Conservation (phyloP, 441 rosid genomes). For the Kokia cookei region DNA sequence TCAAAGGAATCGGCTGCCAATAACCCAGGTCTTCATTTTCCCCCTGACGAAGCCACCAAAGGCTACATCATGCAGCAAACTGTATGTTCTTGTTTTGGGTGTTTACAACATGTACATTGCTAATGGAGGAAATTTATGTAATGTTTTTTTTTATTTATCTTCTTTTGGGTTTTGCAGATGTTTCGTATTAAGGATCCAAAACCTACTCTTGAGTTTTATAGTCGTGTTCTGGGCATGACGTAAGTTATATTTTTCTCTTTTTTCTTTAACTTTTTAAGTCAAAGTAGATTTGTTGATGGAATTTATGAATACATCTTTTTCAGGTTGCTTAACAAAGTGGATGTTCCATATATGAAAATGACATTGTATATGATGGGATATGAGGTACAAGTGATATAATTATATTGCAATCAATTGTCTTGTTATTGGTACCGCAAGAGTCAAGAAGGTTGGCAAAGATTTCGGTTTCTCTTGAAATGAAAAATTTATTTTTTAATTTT, state of each 20-base stretch:
- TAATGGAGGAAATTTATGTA: neutral
- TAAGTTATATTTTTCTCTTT: slow-evolving; percentile 29
- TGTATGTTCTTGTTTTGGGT: slow-evolving; percentile 23
- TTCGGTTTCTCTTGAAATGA: no score
- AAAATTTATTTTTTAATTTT: no score
- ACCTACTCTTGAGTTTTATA: slow-evolving; percentile 79
- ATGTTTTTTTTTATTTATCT: neutral
- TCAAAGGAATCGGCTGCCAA: slow-evolving; percentile 63
- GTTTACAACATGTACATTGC: neutral
- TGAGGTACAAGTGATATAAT: slow-evolving; percentile 42
- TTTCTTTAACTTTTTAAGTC: neutral
- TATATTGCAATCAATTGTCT: neutral
- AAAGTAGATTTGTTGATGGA: neutral
- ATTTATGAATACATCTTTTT: neutral
- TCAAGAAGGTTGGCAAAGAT: no score
- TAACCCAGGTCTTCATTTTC: slow-evolving; percentile 65
- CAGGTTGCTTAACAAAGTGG: slow-evolving; percentile 85
- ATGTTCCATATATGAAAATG: slow-evolving; percentile 87
- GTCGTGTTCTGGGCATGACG: slow-evolving; percentile 94
- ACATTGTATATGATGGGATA: slow-evolving; percentile 82
- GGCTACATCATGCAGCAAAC: slow-evolving; percentile 92
- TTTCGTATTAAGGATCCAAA: slow-evolving; percentile 89
- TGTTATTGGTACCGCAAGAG: no score
- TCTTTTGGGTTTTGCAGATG: slow-evolving; percentile 45
- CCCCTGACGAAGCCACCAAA: slow-evolving; percentile 65